Evolutionary conservation across 2,329 filamentous ascomycete species (phyloP), one percentile per base, ranked within the genome.

Genomic region (Monosporascus cannonballus): DNA sequence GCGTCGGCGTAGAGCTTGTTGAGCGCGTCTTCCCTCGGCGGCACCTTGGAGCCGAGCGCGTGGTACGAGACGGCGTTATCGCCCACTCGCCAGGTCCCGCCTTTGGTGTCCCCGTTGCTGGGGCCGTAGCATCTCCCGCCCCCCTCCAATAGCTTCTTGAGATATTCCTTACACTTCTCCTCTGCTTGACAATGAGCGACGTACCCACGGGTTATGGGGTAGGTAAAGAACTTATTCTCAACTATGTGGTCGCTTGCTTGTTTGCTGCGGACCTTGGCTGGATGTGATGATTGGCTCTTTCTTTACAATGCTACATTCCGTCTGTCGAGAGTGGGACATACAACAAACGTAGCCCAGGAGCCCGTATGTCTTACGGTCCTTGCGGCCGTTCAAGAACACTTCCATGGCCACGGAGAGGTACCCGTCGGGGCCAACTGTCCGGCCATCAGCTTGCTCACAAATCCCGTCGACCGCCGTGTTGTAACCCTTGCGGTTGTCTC

Each of bases 201-300:
- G 2, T 37, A 42, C 18, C 30, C 3, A 25, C 3, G n/a, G 18
- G 6, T 22, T 5, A 41, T 22, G 8, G 41, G 17, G 11, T 39
- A 18, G 45, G 27, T 30, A 24, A 24, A 3, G 6, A 14, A 61
- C 62, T 60, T 7, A 64, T 62, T 53, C 49, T 61, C 57, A n/a
- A 63, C 60, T 25, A 54, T 60, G 50, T 66, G 63, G 49, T 57
- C 56, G 11, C 55, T 49, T 47, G 39, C 49, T 48, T 57, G 30
- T 47, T 66, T 66, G 49, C 66, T 67, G 53, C 65, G 64, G 7
- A 67, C 59, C 53, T 67, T 63, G 36, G 65, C 64, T 67, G 48
- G 24, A 37, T n/a, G 18, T 6, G 22, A 17, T 22, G 44, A 54
- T 50, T 47, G 48, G 48, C 3, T 11, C 30, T 34, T 34, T 9